Evolutionary conservation across 805 yeast species (phyloP), one percentile per base, ranked within the genome.

Genomic region (Wickerhamomyces xylosicus): DNA sequence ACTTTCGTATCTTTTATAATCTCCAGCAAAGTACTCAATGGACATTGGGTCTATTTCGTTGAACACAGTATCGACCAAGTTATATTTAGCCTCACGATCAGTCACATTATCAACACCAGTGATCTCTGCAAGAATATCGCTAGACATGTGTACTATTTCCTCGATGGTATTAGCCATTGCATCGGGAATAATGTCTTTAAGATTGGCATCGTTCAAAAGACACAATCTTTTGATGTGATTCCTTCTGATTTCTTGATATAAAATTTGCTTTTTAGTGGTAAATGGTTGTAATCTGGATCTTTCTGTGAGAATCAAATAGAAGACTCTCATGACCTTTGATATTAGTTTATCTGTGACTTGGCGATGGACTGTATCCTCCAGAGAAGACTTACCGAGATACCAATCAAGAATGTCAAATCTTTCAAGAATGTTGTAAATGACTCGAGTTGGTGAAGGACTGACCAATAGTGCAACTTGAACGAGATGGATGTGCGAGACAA

Each of bases 261-360:
- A 11, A 5, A 25, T 13, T 25, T 25, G 9, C 14, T 25, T 25
- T 25, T n/a, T 25, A 3, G 52, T 41, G 3, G 63, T 53, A 17
- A 64, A 61, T 2, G 71, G 73, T 39, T 65, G 66, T 40, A 85
- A 69, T 37, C 72, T 72, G 3, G 73, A 57, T 44, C 94, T 79
- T 48, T 85, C 95, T 2, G 83, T 75, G 16, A 87, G 54, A 9
- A 86, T 46, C 36, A 76, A 74, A 42, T 86, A 81, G 42, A 87
- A 60, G 43, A 80, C 80, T 25, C 29, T 25, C n/a, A 25, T 13
- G 4, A 25, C 14, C 14, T n/a, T 25, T 25, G 78, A 74, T 36
- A 87, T 52, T 45, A 86, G 79, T 49, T 86, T 95, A 50, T 89
- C 97, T 4, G 13, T 25, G 17, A 86, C 62, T 61, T 90, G 73